Conservation (phyloP, 2,329 filamentous ascomycete genomes). For the Aureobasidium musti region DNA sequence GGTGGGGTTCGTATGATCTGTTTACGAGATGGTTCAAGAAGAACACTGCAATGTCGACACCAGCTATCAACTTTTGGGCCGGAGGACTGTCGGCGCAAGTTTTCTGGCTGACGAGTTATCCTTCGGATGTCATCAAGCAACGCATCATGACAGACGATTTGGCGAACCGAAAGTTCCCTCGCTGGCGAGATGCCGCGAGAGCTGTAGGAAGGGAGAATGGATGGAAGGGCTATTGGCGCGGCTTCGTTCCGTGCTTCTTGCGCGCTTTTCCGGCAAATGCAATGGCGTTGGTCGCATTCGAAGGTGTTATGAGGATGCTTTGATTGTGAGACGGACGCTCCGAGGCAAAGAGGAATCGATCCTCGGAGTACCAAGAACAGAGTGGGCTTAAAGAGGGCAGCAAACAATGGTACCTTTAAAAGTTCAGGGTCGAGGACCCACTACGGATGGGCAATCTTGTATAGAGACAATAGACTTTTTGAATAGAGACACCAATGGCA, state of each 20-base stretch:
- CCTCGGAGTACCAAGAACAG: not conserved
- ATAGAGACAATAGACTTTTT: slow-evolving; percentile 24
- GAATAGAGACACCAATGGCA: not conserved
- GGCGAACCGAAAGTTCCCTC: slow-evolving; percentile 69
- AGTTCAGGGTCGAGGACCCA: slow-evolving; percentile 6
- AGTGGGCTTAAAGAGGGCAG: not conserved
- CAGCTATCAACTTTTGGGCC: slow-evolving; percentile 94
- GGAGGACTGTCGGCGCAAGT: slow-evolving; percentile 89
- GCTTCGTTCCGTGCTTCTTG: slow-evolving; percentile 90
- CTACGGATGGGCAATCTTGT: slow-evolving; percentile 3
- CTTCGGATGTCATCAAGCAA: slow-evolving; percentile 92
- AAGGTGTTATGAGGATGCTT: slow-evolving; percentile 62
- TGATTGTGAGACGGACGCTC: slow-evolving; percentile 32
- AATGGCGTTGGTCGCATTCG: slow-evolving; percentile 89
- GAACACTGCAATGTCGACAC: slow-evolving; percentile 69
- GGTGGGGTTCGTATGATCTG: slow-evolving; percentile 95
- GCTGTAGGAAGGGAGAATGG: slow-evolving; percentile 77
- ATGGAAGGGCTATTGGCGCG: slow-evolving; percentile 80
- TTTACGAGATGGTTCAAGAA: slow-evolving; percentile 68
- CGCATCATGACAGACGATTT: slow-evolving; percentile 94
- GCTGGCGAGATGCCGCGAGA: slow-evolving; percentile 77
- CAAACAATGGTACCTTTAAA: slow-evolving; percentile 5
- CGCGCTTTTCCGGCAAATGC: slow-evolving; percentile 95
- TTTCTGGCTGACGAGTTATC: slow-evolving; percentile 93
- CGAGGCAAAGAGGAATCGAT: not conserved